phyloP scores from a whole-genome alignment of 352 stramenopile genomes.

The Plasmopara muralis region DNA sequence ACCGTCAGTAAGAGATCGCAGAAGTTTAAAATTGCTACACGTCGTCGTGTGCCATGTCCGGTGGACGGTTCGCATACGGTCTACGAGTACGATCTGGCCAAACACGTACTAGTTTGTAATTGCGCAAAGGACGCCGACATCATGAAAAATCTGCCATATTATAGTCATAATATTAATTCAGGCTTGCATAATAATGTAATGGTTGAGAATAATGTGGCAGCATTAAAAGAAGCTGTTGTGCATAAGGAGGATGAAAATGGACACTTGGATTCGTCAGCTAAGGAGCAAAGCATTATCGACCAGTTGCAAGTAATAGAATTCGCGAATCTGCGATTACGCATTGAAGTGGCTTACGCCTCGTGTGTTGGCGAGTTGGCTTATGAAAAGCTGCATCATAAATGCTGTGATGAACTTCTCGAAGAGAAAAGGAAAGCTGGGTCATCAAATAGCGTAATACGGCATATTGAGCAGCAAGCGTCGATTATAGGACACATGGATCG shows the following conservation, averaged over 20 bases:
- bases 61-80: slow-evolving; percentile 65
- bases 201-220: background rate
- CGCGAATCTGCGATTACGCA: slow-evolving; percentile 35
- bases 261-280: slow-evolving; percentile 31
- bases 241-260: slow-evolving; percentile 14
- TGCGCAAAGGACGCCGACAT: slow-evolving; percentile 53
- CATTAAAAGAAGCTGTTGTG: background rate
- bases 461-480: slow-evolving; percentile 80
- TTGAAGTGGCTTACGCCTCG: slow-evolving; percentile 42
- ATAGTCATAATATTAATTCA: slow-evolving; percentile 76
- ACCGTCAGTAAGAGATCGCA: slow-evolving; percentile 49
- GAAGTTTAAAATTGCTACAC: slow-evolving; percentile 50
- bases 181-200: slow-evolving; percentile 29
- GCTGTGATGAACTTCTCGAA: slow-evolving; percentile 52
- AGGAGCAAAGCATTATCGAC: slow-evolving; percentile 61
- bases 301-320: slow-evolving; percentile 64
- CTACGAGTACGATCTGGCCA: slow-evolving; percentile 71
- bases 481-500: slow-evolving; percentile 77
- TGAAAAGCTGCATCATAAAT: slow-evolving; percentile 62
- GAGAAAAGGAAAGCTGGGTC: slow-evolving; percentile 54
- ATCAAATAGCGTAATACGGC: slow-evolving; percentile 55
- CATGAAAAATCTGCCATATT: slow-evolving; percentile 63
- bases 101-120: slow-evolving; percentile 79
- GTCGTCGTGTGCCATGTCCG: slow-evolving; percentile 64
- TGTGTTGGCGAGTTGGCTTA: slow-evolving; percentile 52